phyloP scores from a whole-genome alignment of 805 yeast genomes.

The Sugiyamaella qingdaonensis region DNA sequence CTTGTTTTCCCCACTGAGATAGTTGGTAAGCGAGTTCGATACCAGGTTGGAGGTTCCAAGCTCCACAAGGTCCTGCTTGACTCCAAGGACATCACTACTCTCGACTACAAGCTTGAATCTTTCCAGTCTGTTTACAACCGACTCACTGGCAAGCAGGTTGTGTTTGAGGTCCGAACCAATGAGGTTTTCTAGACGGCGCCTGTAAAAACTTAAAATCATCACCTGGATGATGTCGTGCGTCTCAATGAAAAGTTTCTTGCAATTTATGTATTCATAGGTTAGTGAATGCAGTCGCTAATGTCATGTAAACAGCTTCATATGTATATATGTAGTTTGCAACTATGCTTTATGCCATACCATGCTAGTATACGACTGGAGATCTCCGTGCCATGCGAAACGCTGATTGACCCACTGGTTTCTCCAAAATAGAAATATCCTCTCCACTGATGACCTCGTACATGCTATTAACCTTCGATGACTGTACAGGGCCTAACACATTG shows the following conservation, averaged over 20 bases:
- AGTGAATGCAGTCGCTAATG: slow-evolving; percentile 5
- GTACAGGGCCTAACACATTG: neutral
- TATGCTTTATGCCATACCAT: neutral
- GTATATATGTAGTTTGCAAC: neutral
- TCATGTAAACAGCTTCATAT: neutral
- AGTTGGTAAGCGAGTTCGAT: slow-evolving; percentile 98
- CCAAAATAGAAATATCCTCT: slow-evolving; percentile 16
- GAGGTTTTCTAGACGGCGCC: slow-evolving; percentile 32
- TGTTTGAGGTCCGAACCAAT: slow-evolving; percentile 78
- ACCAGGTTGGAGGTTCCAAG: slow-evolving; percentile 98
- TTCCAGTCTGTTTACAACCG: slow-evolving; percentile 98
- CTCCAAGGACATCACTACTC: slow-evolving; percentile 94
- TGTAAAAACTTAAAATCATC: slow-evolving; percentile 1
- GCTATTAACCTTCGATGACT: slow-evolving; percentile 1
- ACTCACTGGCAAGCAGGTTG: slow-evolving; percentile 99
- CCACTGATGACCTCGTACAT: slow-evolving; percentile 13
- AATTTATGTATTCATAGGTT: slow-evolving; percentile 3
- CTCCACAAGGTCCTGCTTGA: slow-evolving; percentile 96
- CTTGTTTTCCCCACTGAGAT: slow-evolving; percentile 99
- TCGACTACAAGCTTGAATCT: slow-evolving; percentile 98
- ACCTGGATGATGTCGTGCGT: neutral
- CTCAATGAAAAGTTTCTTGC: neutral
- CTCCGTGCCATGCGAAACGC: slow-evolving; percentile 14
- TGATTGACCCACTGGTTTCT: slow-evolving; percentile 14
- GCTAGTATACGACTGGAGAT: neutral